Conservation (phyloP, 805 yeast species). For the Myxozyma neotropica region DNA sequence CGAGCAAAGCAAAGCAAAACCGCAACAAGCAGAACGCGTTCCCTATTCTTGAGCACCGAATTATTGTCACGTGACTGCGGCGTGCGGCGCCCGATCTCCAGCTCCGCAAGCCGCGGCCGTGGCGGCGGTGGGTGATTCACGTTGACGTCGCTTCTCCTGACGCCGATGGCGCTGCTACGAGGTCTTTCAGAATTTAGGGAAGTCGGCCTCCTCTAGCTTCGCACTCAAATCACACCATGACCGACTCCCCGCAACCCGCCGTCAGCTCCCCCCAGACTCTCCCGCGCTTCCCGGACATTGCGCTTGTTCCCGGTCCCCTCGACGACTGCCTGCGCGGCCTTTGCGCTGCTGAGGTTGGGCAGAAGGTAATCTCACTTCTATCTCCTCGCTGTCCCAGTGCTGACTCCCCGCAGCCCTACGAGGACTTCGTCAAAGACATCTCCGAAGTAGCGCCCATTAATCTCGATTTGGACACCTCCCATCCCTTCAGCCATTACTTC, state of each 20-base stretch:
- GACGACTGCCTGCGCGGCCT: background rate
- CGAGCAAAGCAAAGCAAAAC: too few relatives aligned
- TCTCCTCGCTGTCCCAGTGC: too few relatives aligned
- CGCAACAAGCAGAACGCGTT: too few relatives aligned
- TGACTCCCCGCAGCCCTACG: background rate
- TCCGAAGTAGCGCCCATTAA: background rate
- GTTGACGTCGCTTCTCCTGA: too few relatives aligned
- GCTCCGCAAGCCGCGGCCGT: background rate
- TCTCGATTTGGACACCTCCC: slow-evolving; percentile 48
- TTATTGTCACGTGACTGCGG: background rate
- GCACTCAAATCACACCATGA: background rate
- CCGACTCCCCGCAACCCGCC: background rate
- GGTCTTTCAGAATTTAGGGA: too few relatives aligned
- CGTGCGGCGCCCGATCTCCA: background rate
- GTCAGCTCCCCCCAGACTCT: background rate
- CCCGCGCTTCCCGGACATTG: too few relatives aligned
- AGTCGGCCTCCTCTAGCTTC: too few relatives aligned
- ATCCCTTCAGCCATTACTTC: slow-evolving; percentile 80
- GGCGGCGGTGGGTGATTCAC: too few relatives aligned
- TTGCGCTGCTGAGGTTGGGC: too few relatives aligned
- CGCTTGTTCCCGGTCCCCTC: too few relatives aligned
- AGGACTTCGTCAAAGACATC: background rate
- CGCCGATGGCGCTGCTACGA: too few relatives aligned
- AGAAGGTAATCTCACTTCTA: too few relatives aligned
- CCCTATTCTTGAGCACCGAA: background rate